Base-by-base conservation (phyloP, 257 asterid genomes). In the Echium plantagineum region DNA sequence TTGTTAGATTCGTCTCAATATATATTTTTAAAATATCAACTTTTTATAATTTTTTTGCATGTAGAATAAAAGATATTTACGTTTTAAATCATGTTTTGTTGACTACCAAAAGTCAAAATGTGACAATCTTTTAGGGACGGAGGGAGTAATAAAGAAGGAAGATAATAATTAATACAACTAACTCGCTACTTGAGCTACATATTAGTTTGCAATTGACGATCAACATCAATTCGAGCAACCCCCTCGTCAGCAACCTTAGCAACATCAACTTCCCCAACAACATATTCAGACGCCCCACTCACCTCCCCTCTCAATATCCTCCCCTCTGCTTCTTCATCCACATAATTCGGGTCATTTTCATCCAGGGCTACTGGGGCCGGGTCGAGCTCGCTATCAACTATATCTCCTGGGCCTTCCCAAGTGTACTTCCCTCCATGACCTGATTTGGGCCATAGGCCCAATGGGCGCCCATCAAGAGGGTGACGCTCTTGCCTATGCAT, bases 361-460 rank as follows among this genome's bases (percentile, higher is more conserved):
- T 84, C 93, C 18, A 79, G 3, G 5, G 63, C 80, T 18, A 63
- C 62, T 9, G 87, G 79, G 12, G 53, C 81, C 6, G 55, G 75
- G 16, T 78, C 80, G 65, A 76, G 9, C 69, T 76, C 85, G 7
- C 42, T 47, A 17, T 70, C 71, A 21, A 13, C 24, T 6, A 22
- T 51, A 17, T 57, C 77, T 7, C 7, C 58, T 3, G 76, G 83
- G 1, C 88, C 93, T 53, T 84, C 93, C 88, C 93, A 81, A 17
- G 85, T 79, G 71, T 35, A 84, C 70, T 81, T 80, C 19, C 88
- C 85, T 0, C 88, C 88, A 21, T 49, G 82, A 3, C 86, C 93
- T 24, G 83, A 58, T 68, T 84, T 83, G 2, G 74, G 58, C 51
- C 70, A 72, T 24, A 22, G 60, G 20, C 13, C 62, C 54, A 66